Base-by-base conservation (phyloP, 73 alveolate genomes). In the Effrenium voratum region DNA sequence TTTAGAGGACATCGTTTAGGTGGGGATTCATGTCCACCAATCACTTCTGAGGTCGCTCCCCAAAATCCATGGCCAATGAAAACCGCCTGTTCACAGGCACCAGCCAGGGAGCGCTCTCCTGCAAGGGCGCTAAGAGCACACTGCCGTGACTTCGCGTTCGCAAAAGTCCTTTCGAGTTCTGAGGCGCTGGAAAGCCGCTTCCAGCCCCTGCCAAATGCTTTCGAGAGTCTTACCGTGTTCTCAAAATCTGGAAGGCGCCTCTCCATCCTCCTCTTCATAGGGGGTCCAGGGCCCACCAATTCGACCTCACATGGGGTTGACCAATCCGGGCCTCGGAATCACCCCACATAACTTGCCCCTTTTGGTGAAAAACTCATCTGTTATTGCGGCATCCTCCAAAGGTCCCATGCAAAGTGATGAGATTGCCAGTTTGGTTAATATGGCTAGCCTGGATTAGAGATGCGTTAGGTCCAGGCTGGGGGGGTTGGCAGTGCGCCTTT, bases 261-360 rank as follows among this genome's bases (percentile, higher is more conserved):
- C 97, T 19, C 87, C 97, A 76, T 90, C 97, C 41, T 90, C 97
- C 36, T 90, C 97, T 45, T 90, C 97, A 57, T 90, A 90, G 0
- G 97, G 97, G 40, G 30, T 46, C 97, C 97, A 90, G 45, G 97
- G 76, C 36, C 92, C 97, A 63, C 97, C 97, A 45, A 45, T 90
- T 45, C 76, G 46, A 22, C 97, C 97, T 90, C 52, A 63, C 24
- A 32, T 26, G n/a, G n/a, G n/a, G n/a, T n/a, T n/a, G n/a, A n/a
- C n/a, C n/a, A n/a, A n/a, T n/a, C n/a, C n/a, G n/a, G n/a, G n/a
- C n/a, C n/a, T n/a, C n/a, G n/a, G n/a, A n/a, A n/a, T n/a, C n/a
- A n/a, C n/a, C n/a, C n/a, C n/a, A n/a, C n/a, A n/a, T n/a, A n/a
- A n/a, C n/a, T n/a, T n/a, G n/a, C n/a, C n/a, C n/a, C n/a, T n/a